A percentile compares a stretch with the other conserved stretches of the same genome.
Evolutionary conservation across 23 red algal genomes (phyloP).

Genomic region (Cyanidiococcus yangmingshanensis): DNA sequence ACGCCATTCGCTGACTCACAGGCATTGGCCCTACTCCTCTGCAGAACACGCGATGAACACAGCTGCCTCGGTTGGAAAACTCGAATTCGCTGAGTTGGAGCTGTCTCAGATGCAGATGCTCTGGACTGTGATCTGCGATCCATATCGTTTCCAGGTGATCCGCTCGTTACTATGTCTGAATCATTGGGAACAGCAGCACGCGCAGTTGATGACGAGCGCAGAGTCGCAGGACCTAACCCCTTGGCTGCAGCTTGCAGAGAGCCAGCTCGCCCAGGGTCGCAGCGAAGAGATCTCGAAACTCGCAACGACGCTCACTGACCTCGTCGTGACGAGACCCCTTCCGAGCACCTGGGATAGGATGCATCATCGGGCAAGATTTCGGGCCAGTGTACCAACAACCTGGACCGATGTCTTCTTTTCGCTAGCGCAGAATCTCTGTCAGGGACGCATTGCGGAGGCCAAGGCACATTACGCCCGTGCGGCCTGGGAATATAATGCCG

Average conservation of each 20-base stretch:
- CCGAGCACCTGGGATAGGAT: not conserved
- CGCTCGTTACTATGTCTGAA: not conserved
- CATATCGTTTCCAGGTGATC: not conserved
- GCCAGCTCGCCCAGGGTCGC: not conserved
- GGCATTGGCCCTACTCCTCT: not conserved
- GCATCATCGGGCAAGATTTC: not conserved
- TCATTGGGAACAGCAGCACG: not conserved
- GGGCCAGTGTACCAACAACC: not conserved
- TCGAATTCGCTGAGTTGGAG: not conserved
- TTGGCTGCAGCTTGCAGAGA: not conserved
- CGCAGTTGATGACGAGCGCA: no score
- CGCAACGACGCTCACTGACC: not conserved
- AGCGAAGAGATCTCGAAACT: not conserved
- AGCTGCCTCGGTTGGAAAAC: not conserved
- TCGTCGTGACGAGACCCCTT: not conserved
- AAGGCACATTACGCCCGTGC: not conserved
- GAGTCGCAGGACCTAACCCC: not conserved
- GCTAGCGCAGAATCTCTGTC: not conserved
- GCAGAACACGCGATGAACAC: not conserved
- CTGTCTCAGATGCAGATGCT: not conserved
- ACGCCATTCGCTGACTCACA: not conserved
- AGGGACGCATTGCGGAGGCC: not conserved
- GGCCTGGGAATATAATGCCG: not conserved
- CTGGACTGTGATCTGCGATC: not conserved
- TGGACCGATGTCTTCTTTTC: not conserved